These are phyloP conservation scores for Tieghemostelium lacteum DNA, from an alignment of 78 protist species.

Conservation along the genomic window DNA sequence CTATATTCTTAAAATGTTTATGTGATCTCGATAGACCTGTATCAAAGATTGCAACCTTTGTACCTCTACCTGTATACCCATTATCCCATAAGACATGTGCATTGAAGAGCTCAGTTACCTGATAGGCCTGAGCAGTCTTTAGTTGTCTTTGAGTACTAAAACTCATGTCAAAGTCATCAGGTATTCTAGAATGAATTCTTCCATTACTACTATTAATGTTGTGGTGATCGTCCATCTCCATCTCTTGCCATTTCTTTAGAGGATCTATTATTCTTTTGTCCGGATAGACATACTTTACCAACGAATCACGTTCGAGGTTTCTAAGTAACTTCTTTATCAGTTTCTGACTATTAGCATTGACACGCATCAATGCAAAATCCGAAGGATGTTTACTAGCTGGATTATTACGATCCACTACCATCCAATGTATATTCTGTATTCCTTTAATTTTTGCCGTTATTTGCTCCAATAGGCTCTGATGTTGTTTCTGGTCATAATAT, in stretches of 20 bases:
- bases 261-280: constrained; percentile 34
- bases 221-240: neutral
- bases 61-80: constrained; percentile 67
- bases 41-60: constrained; percentile 90
- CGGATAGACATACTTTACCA: constrained; percentile 20
- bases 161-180: neutral
- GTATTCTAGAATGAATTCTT: constrained; percentile 18
- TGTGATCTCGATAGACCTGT: constrained; percentile 85
- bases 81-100: constrained; percentile 35
- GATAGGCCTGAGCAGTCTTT: neutral
- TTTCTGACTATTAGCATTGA: neutral
- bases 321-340: neutral
- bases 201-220: neutral
- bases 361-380: constrained; percentile 45
- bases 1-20: constrained; percentile 71
- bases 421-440: constrained; percentile 9
- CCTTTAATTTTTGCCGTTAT: neutral
- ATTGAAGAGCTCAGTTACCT: constrained; percentile 22
- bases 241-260: constrained; percentile 45
- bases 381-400: constrained; percentile 61
- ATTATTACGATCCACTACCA: constrained; percentile 36
- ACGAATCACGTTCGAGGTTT: neutral
- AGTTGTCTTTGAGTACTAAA: neutral
- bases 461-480: constrained; percentile 4
- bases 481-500: constrained; percentile 54